Evolutionary conservation across 495 filamentous ascomycete species (phyloP), one percentile per base, ranked within the genome.

Genomic region (Neurospora tetrasperma): DNA sequence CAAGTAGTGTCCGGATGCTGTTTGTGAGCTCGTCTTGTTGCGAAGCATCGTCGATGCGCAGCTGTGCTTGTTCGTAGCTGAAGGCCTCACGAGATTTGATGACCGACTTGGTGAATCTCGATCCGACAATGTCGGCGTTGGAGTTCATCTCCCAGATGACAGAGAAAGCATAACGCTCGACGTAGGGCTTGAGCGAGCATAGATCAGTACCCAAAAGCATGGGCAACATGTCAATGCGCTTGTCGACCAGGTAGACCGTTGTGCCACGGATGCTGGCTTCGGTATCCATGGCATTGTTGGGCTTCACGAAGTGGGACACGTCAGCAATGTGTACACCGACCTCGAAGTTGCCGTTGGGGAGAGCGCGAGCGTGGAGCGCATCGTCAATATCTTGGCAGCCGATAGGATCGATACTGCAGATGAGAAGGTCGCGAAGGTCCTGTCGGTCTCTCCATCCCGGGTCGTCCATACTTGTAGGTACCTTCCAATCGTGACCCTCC

Each of bases 291-390:
- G 96, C 89, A 79, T 96, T 98, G 79, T 93, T 93, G 39, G 96
- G 94, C 82, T 94, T 96, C 79, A 99, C 96, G 76, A 98, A 98
- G 79, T 99, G 93, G 18, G 96, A 97, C 23, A 99, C 96, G 78
- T 99, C 96, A 59, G 96, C 96, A 79, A 99, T 99, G 79, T 99
- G 96, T n/a, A 99, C 96, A 71, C 96, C 96, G 14, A 98, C 93
- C 83, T 98, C 93, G 75, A 90, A 93, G 79, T 99, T 98, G 35
- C 96, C 96, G 77, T 98, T 98, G 3, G 93, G 92, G 46, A 99
- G 83, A 42, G 84, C 85, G 42, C 90, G 86, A 16, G 96, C 94
- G 79, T 99, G 96, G 18, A 99, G 89, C 12, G 96, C 96, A 83
- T 99, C 96, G 76, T 99, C 96, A 73, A 99, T 99, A 85, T 99